phyloP scores from a whole-genome alignment of 176 grass and related monocot genomes.

The Lolium perenne region DNA sequence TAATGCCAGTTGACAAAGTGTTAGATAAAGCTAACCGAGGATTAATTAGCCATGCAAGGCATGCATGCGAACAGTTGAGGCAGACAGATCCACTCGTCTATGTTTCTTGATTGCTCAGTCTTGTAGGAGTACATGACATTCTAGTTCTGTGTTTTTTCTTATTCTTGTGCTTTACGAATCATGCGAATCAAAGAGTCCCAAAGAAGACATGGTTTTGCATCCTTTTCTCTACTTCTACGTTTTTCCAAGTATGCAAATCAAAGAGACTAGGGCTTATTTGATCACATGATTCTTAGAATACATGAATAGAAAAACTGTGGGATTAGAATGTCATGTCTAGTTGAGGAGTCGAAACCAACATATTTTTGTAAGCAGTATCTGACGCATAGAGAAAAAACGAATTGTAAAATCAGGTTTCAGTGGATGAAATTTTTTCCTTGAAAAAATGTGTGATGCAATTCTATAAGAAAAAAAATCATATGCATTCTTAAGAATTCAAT shows the following conservation, averaged over 20 bases:
- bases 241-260: background rate
- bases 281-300: too few relatives aligned
- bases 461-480: too few relatives aligned
- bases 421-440: too few relatives aligned
- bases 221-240: background rate
- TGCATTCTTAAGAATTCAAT: too few relatives aligned
- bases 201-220: background rate
- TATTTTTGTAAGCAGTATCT: too few relatives aligned
- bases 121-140: background rate
- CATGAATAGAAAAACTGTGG: too few relatives aligned
- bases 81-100: slow-evolving; percentile 37
- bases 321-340: too few relatives aligned
- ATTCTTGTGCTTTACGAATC: background rate
- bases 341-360: too few relatives aligned
- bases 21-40: slow-evolving; percentile 23
- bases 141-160: background rate
- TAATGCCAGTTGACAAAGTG: slow-evolving; percentile 32
- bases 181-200: background rate
- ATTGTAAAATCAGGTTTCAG: too few relatives aligned
- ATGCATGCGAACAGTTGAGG: slow-evolving; percentile 41
- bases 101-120: slow-evolving; percentile 23
- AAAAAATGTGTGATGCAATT: too few relatives aligned
- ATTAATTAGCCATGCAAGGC: slow-evolving; percentile 42
- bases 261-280: too few relatives aligned
- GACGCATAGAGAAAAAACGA: too few relatives aligned